phyloP scores from a whole-genome alignment of 305 asterid species.

The Ajuga reptans region DNA sequence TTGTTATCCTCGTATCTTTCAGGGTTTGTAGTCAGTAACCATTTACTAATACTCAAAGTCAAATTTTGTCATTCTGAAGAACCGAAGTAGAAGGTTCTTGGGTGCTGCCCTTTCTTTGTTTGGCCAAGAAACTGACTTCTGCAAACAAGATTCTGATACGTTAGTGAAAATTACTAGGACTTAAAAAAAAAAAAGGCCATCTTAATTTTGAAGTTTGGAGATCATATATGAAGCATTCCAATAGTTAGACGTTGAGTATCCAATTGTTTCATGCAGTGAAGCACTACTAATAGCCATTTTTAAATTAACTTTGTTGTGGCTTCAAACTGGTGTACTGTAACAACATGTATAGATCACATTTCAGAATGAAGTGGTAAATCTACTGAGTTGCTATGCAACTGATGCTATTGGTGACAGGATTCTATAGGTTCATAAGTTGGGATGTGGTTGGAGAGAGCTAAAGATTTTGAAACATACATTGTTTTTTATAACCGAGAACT shows the following conservation, averaged over 20 bases:
- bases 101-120: not conserved
- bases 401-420: slow-evolving; percentile 4
- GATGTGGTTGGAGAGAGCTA: slow-evolving; percentile 9
- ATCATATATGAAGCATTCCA: not conserved
- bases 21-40: not conserved
- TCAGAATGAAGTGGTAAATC: slow-evolving; percentile 5
- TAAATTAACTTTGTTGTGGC: not conserved
- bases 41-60: slow-evolving; percentile 1
- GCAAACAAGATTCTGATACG: not conserved
- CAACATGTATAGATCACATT: not conserved
- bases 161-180: not conserved
- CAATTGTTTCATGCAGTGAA: slow-evolving; percentile 10
- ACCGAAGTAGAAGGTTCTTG: not conserved
- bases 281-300: not conserved
- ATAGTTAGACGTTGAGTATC: not conserved
- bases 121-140: not conserved
- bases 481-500: too few relatives aligned
- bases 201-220: not conserved
- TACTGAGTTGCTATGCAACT: not conserved
- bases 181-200: not conserved
- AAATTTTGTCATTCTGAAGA: not conserved
- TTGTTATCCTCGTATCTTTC: slow-evolving; percentile 13
- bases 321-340: not conserved
- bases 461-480: not conserved
- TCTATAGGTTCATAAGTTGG: not conserved